phyloP scores from a whole-genome alignment of 208 protist species.

The Crithidia brevicula region DNA sequence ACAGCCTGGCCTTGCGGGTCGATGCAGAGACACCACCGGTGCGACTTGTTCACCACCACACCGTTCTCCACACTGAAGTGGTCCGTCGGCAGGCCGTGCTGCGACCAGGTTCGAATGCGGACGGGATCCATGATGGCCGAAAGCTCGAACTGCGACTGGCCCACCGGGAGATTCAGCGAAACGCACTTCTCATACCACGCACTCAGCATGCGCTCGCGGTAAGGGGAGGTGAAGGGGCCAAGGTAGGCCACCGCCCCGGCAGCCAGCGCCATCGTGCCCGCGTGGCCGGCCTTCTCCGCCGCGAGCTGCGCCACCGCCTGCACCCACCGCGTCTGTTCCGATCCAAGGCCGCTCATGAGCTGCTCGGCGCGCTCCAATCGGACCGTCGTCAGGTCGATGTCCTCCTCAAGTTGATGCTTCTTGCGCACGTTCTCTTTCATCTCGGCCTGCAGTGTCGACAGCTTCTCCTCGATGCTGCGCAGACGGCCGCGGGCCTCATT shows the following conservation, averaged over 20 bases:
- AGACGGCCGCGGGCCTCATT: slow-evolving; percentile 72
- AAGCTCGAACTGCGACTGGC: slow-evolving; percentile 76
- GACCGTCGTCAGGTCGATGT: slow-evolving; percentile 92
- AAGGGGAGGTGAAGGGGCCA: slow-evolving; percentile 89
- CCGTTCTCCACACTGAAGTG: slow-evolving; percentile 94
- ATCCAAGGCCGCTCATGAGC: slow-evolving; percentile 87
- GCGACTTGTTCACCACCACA: slow-evolving; percentile 85
- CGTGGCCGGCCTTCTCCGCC: slow-evolving; percentile 59
- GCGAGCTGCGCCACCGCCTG: slow-evolving; percentile 66
- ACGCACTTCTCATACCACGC: slow-evolving; percentile 77
- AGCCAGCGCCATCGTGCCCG: slow-evolving; percentile 85
- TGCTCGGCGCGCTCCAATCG: slow-evolving; percentile 91
- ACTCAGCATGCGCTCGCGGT: slow-evolving; percentile 78
- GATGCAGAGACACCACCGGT: slow-evolving; percentile 95
- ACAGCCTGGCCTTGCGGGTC: slow-evolving; percentile 96
- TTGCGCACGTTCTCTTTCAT: slow-evolving; percentile 91
- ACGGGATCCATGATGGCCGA: slow-evolving; percentile 92
- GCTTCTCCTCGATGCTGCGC: slow-evolving; percentile 84
- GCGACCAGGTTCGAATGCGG: slow-evolving; percentile 92
- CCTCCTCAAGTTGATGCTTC: slow-evolving; percentile 92
- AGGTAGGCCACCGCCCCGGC: slow-evolving; percentile 93
- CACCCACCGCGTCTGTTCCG: slow-evolving; percentile 88
- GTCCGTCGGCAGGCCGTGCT: slow-evolving; percentile 95
- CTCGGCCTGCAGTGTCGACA: slow-evolving; percentile 69
- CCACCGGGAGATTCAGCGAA: slow-evolving; percentile 70